These are phyloP conservation scores for Cymodocea nodosa DNA, from an alignment of 116 monocot genomes.

Conservation along the genomic window DNA sequence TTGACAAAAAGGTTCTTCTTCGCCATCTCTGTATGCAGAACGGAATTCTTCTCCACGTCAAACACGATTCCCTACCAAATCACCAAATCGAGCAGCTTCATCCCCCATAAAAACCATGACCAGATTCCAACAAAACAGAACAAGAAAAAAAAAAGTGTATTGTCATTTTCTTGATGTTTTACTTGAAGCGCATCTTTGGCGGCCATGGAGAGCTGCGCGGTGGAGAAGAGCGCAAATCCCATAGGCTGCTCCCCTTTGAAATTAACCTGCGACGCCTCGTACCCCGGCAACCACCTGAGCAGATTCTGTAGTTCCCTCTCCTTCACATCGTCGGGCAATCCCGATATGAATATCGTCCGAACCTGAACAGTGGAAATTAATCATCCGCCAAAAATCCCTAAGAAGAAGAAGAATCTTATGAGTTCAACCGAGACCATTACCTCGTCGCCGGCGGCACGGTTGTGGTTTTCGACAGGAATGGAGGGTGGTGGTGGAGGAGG, in stretches of 20 bases:
- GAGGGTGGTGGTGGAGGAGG: conserved; percentile 23
- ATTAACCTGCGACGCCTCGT: conserved; percentile 26
- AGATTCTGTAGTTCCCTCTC: conserved; percentile 33
- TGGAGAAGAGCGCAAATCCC: conserved; percentile 91
- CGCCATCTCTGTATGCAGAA: conserved; percentile 87
- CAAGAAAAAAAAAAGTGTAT: neutral
- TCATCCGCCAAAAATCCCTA: neutral
- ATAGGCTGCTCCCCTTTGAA: conserved; percentile 87
- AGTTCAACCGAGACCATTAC: conserved; percentile 7
- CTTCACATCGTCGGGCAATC: conserved; percentile 23
- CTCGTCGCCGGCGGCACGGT: conserved; percentile 31
- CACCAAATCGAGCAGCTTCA: no score
- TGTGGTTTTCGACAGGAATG: conserved; percentile 26
- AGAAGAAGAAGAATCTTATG: neutral
- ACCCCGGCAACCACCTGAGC: conserved; percentile 27
- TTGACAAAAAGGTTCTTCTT: conserved; percentile 98
- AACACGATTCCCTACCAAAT: conserved; percentile 54
- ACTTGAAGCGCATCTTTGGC: conserved; percentile 88
- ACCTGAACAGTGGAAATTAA: conserved; percentile 4
- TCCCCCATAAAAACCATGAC: neutral
- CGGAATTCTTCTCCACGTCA: conserved; percentile 56
- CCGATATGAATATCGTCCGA: conserved; percentile 20
- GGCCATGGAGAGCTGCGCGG: conserved; percentile 53
- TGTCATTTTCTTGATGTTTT: neutral
- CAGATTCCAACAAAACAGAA: neutral